These are phyloP conservation scores for Apiotrichum gracile DNA, from an alignment of 1,284 basidiomycete genomes.

Conservation along the genomic window DNA sequence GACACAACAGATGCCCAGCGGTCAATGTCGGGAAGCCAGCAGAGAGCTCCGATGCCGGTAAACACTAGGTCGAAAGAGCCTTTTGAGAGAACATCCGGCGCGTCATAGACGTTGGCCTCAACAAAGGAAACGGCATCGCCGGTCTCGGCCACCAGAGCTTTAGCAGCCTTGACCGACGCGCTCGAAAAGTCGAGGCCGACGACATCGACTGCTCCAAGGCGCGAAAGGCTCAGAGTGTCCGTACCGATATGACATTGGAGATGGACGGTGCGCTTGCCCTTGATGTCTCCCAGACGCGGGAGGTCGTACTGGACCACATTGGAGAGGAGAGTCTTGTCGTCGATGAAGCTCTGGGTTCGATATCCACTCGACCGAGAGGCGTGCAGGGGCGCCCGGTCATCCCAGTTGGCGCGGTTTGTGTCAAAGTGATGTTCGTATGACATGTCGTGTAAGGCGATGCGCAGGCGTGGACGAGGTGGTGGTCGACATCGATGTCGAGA, in stretches of 20 bases:
- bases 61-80: constrained; percentile 2
- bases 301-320: constrained; percentile 4
- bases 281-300: not conserved
- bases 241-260: constrained; percentile 9
- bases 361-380: not conserved
- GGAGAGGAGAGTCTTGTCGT: not conserved
- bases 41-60: constrained; percentile 6
- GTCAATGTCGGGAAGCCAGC: constrained; percentile 5
- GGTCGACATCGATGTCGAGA: not conserved
- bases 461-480: not conserved
- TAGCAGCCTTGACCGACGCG: not conserved
- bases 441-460: not conserved
- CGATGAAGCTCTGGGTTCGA: not conserved
- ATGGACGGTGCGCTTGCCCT: not conserved
- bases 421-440: not conserved
- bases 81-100: not conserved
- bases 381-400: constrained; percentile 5
- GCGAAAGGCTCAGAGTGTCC: constrained; percentile 5
- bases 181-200: constrained; percentile 1
- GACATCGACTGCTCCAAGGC: not conserved
- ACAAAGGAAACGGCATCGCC: not conserved
- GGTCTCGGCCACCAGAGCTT: not conserved
- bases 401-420: constrained; percentile 6
- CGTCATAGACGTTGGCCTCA: constrained; percentile 3
- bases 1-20: not conserved